A percentile compares a stretch with the other conserved stretches of the same genome.
phyloP scores from a whole-genome alignment of 2,329 filamentous ascomycete species.

The Fusarium burgessii region DNA sequence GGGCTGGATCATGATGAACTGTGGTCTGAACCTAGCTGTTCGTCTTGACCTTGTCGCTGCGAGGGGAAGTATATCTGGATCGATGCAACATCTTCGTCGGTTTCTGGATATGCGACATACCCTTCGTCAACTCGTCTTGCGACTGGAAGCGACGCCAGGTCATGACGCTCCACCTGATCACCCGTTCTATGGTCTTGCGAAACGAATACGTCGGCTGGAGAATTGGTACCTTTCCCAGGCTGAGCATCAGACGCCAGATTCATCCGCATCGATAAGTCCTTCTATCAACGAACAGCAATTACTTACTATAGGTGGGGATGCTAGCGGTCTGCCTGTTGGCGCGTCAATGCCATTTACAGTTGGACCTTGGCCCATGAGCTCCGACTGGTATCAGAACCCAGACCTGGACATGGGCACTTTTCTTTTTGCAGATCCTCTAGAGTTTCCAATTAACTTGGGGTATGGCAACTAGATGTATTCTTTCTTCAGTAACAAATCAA shows the following conservation, averaged over 20 bases:
- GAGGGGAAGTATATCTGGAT: constrained; percentile 23
- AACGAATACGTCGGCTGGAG: constrained; percentile 31
- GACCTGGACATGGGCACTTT: constrained; percentile 29
- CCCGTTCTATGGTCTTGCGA: constrained; percentile 41
- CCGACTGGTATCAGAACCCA: constrained; percentile 8
- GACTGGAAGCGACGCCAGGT: constrained; percentile 39
- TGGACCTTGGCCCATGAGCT: constrained; percentile 1
- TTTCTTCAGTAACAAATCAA: background rate
- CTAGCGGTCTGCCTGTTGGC: background rate
- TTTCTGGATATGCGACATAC: constrained; percentile 47
- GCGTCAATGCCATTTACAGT: background rate
- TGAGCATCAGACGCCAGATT: background rate
- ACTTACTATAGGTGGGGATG: background rate
- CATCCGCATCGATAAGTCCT: background rate
- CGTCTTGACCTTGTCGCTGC: constrained; percentile 47
- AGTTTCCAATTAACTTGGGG: constrained; percentile 11
- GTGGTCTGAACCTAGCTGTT: constrained; percentile 46
- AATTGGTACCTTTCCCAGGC: constrained; percentile 33
- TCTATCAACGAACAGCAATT: background rate
- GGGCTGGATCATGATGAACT: constrained; percentile 50
- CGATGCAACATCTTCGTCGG: constrained; percentile 42
- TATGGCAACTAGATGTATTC: background rate
- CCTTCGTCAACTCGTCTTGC: constrained; percentile 45
- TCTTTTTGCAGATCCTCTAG: constrained; percentile 35
- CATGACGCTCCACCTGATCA: constrained; percentile 14